Conservation (phyloP, 140 eudicot species). For the Artemisia princeps region DNA sequence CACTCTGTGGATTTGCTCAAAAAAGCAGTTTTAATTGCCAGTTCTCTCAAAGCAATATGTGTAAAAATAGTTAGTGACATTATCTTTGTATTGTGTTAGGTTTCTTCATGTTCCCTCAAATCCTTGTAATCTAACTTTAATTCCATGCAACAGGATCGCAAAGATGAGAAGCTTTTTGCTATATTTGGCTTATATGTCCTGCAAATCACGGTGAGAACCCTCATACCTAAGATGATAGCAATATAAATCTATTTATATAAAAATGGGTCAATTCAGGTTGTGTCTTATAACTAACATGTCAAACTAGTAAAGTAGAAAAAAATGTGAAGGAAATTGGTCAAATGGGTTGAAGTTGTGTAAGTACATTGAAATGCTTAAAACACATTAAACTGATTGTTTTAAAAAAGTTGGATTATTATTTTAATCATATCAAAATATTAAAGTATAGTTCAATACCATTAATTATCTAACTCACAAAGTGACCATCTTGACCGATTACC, state of each 20-base stretch:
- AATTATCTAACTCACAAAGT: background rate
- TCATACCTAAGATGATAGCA: constrained; percentile 11
- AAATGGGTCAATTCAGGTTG: background rate
- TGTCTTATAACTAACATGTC: background rate
- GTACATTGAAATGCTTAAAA: background rate
- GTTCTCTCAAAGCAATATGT: constrained; percentile 50
- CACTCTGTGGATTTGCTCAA: constrained; percentile 40
- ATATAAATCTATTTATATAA: background rate
- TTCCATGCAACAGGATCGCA: constrained; percentile 45
- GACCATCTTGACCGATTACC: background rate
- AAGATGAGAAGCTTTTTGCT: constrained; percentile 47
- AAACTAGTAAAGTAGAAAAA: background rate
- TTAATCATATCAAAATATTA: background rate
- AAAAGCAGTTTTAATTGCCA: constrained; percentile 47
- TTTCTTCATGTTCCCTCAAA: constrained; percentile 20
- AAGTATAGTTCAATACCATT: background rate
- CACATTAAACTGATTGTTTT: background rate
- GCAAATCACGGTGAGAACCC: constrained; percentile 63
- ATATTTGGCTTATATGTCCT: constrained; percentile 60
- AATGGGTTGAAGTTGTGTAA: background rate
- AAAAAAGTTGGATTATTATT: background rate
- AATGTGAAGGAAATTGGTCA: background rate
- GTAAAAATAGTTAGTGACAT: constrained; percentile 47
- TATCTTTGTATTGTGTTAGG: constrained; percentile 11
- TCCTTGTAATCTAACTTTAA: constrained; percentile 22